phyloP scores from a whole-genome alignment of 2,329 filamentous ascomycete species.

The Cordyceps fumosorosea region DNA sequence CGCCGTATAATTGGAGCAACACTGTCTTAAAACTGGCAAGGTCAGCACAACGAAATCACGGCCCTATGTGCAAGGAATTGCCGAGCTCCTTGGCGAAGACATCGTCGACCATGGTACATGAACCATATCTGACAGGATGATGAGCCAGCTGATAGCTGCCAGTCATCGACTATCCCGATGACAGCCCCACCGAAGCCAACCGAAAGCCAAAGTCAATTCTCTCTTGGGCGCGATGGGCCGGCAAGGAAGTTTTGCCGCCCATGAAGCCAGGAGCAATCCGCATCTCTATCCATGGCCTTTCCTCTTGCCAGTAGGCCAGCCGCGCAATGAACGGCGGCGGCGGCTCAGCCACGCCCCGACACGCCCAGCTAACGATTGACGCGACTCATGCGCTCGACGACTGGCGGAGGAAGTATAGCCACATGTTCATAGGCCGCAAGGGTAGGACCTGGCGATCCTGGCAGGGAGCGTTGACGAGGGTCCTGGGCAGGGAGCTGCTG shows the following conservation, averaged over 20 bases:
- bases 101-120: not conserved
- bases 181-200: not conserved
- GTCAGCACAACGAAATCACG: not conserved
- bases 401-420: too few relatives aligned
- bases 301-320: not conserved
- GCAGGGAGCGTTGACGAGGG: not conserved
- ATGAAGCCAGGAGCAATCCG: not conserved
- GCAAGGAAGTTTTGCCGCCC: not conserved
- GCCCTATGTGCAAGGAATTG: not conserved
- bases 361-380: too few relatives aligned
- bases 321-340: not conserved
- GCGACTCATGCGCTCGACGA: too few relatives aligned
- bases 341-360: not conserved
- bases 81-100: not conserved
- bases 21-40: not conserved
- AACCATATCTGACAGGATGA: not conserved
- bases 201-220: not conserved
- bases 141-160: not conserved
- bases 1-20: slow-evolving; percentile 13
- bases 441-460: not conserved
- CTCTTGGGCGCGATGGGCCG: not conserved
- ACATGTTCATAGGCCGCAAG: too few relatives aligned
- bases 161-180: not conserved
- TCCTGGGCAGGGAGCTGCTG: slow-evolving; percentile 16
- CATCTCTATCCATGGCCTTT: not conserved